Evolutionary conservation across 805 yeast species (phyloP).

Genomic region (Ogataea naganishii): DNA sequence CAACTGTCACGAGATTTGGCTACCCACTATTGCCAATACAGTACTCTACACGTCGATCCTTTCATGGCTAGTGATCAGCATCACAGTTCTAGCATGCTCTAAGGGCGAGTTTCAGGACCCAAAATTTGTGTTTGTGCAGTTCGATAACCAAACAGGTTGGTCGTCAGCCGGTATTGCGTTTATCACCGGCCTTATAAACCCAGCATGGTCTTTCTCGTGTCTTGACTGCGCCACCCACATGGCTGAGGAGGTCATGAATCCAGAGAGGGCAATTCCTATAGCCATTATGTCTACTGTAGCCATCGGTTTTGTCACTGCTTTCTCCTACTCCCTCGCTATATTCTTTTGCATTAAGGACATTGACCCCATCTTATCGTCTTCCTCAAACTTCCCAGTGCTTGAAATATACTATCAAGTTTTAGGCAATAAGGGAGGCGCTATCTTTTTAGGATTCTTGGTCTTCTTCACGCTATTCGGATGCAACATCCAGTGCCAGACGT

Average conservation of each 20-base stretch:
- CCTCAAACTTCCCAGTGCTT: conserved; percentile 54
- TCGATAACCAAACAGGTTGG: conserved; percentile 56
- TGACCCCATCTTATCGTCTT: conserved; percentile 36
- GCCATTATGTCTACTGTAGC: conserved; percentile 56
- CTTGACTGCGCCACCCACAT: conserved; percentile 65
- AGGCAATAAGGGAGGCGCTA: conserved; percentile 43
- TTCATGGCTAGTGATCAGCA: conserved; percentile 45
- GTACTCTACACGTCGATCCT: conserved; percentile 44
- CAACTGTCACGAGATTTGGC: conserved; percentile 41
- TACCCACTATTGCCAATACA: conserved; percentile 41
- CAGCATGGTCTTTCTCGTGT: conserved; percentile 63
- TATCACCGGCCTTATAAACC: conserved; percentile 62
- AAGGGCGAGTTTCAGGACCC: conserved; percentile 44
- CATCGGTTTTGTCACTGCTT: conserved; percentile 56
- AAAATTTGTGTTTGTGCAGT: conserved; percentile 43
- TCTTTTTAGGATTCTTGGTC: conserved; percentile 38
- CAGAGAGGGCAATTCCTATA: conserved; percentile 51
- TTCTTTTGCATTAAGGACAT: conserved; percentile 51
- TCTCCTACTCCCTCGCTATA: conserved; percentile 44
- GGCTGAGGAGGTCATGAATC: conserved; percentile 56
- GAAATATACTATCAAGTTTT: conserved; percentile 57
- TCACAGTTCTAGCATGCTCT: conserved; percentile 43
- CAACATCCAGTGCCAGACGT: conserved; percentile 52
- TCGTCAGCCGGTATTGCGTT: conserved; percentile 48
- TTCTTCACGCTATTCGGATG: conserved; percentile 49